Base-by-base conservation (phyloP, 2,329 filamentous ascomycete species). In the Grosmannia serpens region DNA sequence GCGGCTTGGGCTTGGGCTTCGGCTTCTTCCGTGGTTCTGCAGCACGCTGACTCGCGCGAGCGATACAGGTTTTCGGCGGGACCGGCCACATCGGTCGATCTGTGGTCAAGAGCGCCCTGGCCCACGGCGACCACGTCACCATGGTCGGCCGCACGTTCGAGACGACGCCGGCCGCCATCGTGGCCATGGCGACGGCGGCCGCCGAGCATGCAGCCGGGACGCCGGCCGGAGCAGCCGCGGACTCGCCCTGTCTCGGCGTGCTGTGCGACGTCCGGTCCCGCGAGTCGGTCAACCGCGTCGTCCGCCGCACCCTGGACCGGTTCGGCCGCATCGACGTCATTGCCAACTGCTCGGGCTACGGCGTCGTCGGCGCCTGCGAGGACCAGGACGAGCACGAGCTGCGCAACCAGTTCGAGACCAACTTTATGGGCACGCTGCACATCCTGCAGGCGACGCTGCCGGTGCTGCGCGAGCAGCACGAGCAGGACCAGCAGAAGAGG, bases 31-130 rank as follows among this genome's bases (percentile, higher is more conserved):
- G 20, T 55, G 60, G 59, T 54, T 31, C 55, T 53, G 5, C 31
- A 15, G 35, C 51, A 53, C 15, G 11, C 50, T 44, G 22, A 56
- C 60, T 29, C 52, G 17, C 56, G 27, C n/a, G n/a, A 49, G 33
- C 26, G 44, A 52, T 60, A 17, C 61, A 91, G 89, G 78, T 97
- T 58, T 99, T 96, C 72, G 94, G 94, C 54, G 91, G 90, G 54
- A 96, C 91, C n/a, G 94, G 94, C 58, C 94, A 99, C 67, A 95
- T 97, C 79, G 94, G 94, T 60, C 86, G 90, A 56, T 95, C 89
- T 9, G 82, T 97, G 24, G 89, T 92, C 60, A 92, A 94, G 67
- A 84, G 82, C 58, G 90, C 88, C 20, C 79, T 97, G 26, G 78
- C 83, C 20, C 87, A 90, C 65, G 87, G 87, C 65, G 94, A 99